Evolutionary conservation across 2,329 filamentous ascomycete species (phyloP).

Genomic region (Elsinoe necatrix): DNA sequence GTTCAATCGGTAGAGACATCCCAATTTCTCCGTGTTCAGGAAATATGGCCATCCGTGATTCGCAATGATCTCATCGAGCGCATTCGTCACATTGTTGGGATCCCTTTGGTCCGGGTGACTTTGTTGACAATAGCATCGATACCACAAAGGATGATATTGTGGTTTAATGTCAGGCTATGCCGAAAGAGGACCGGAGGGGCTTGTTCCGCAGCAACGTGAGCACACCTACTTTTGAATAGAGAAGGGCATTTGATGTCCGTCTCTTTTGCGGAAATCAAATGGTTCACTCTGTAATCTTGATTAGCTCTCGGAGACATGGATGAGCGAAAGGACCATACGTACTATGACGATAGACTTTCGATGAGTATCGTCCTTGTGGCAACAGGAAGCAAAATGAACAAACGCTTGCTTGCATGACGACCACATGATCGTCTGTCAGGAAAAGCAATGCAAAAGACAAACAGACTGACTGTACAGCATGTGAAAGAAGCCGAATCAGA

Average conservation of each 20-base stretch:
- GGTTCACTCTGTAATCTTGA: constrained; percentile 4
- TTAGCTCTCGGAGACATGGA: background rate
- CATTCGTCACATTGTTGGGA: background rate
- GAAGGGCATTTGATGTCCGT: constrained; percentile 7
- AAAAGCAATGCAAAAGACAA: background rate
- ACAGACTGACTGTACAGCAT: background rate
- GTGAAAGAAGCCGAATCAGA: background rate
- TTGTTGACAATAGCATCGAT: background rate
- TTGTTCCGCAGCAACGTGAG: background rate
- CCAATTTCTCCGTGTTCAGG: too few relatives aligned
- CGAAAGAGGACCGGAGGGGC: background rate
- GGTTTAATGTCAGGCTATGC: background rate
- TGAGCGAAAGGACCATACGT: background rate
- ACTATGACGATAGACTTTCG: constrained; percentile 10
- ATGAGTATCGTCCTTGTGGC: background rate
- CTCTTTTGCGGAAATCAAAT: constrained; percentile 12
- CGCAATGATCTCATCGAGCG: background rate
- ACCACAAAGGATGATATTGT: background rate
- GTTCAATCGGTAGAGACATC: too few relatives aligned
- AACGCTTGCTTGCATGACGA: constrained; percentile 11
- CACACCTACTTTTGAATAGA: background rate
- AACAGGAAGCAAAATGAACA: constrained; percentile 3
- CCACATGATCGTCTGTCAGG: background rate
- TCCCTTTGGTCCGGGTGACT: background rate
- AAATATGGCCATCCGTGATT: background rate